Conservation (phyloP, 345 rosid genomes). For the Pistacia vera region DNA sequence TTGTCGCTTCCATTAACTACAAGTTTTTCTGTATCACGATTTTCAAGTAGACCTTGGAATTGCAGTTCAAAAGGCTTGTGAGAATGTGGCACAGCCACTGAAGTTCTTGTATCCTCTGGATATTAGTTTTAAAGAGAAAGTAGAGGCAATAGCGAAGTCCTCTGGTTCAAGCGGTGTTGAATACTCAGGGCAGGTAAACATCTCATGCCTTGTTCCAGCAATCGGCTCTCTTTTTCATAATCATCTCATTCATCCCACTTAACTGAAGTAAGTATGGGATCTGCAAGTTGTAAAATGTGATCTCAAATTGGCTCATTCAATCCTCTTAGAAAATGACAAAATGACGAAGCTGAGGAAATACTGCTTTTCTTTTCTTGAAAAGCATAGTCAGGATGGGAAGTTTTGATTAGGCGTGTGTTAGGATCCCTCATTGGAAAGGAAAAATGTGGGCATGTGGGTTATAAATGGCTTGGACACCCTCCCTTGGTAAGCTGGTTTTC, state of each 20-base stretch:
- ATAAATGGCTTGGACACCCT: too few relatives aligned
- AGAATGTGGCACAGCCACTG: constrained; percentile 63
- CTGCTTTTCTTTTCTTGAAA: neutral
- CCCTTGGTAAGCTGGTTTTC: too few relatives aligned
- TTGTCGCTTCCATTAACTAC: neutral
- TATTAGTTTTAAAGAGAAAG: constrained; percentile 77
- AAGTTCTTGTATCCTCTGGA: constrained; percentile 85
- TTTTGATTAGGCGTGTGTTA: neutral
- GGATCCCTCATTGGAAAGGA: too few relatives aligned
- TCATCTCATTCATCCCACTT: neutral
- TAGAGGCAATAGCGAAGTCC: constrained; percentile 88
- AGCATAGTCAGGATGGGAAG: neutral
- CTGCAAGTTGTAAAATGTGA: neutral
- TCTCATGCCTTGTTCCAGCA: neutral
- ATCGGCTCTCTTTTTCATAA: neutral
- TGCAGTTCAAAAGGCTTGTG: constrained; percentile 90
- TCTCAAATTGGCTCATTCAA: neutral
- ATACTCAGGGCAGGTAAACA: constrained; percentile 85
- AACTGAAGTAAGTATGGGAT: neutral
- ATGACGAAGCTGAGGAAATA: neutral
- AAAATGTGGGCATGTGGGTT: too few relatives aligned
- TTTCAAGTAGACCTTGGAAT: constrained; percentile 92
- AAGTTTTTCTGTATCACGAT: constrained; percentile 13
- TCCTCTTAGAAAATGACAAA: neutral
- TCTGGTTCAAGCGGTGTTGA: constrained; percentile 94